Conservation (phyloP, 2,329 filamentous ascomycete genomes). For the Byssochlamys sp. region DNA sequence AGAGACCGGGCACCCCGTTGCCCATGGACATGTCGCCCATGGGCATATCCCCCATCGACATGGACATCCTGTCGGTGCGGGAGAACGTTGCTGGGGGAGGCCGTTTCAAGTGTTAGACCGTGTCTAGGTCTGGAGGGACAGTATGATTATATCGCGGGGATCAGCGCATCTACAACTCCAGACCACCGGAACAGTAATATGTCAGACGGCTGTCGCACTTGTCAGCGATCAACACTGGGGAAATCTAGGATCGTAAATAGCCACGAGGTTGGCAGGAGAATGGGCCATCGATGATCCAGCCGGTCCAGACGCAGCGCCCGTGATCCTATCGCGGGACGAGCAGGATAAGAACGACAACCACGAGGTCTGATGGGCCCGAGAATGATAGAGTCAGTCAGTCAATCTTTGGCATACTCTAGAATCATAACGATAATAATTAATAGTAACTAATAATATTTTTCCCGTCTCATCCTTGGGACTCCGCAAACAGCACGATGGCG, state of each 20-base stretch:
- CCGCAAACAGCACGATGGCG: not conserved
- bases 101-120: not conserved
- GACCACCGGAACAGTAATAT: too few relatives aligned
- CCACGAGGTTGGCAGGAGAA: not conserved
- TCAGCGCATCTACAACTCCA: too few relatives aligned
- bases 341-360: not conserved
- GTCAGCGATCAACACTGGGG: not conserved
- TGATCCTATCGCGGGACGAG: not conserved
- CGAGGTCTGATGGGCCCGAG: not conserved
- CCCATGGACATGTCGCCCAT: constrained; percentile 35
- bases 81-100: not conserved
- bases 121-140: not conserved
- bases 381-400: not conserved
- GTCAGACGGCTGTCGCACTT: not conserved
- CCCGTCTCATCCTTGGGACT: not conserved
- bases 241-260: not conserved
- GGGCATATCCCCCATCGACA: constrained; percentile 18
- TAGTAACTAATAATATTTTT: too few relatives aligned
- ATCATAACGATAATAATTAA: too few relatives aligned
- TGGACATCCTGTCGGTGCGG: constrained; percentile 9
- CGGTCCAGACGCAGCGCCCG: too few relatives aligned
- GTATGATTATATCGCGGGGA: too few relatives aligned
- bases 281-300: not conserved
- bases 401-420: too few relatives aligned
- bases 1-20: constrained; percentile 35